These are phyloP conservation scores for Cyanidiococcus yangmingshanensis DNA, from an alignment of 23 red algal genomes.

Conservation along the genomic window DNA sequence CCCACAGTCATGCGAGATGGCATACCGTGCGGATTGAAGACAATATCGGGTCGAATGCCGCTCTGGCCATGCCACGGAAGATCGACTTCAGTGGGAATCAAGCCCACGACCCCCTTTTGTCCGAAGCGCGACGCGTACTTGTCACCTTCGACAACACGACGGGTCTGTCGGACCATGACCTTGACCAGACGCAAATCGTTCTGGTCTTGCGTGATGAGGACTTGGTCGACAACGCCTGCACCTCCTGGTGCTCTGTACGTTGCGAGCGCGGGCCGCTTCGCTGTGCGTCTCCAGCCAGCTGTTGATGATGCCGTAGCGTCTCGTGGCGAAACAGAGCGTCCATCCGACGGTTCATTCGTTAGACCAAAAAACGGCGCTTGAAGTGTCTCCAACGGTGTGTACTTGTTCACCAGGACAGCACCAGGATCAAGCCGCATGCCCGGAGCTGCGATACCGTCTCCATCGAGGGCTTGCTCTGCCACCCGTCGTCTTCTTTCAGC, in stretches of 20 bases:
- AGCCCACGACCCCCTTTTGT: constrained; percentile 84
- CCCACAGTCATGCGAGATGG: constrained; percentile 91
- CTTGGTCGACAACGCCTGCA: constrained; percentile 46
- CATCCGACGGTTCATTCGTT: neutral
- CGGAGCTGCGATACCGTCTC: constrained; percentile 56
- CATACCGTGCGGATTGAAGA: constrained; percentile 98
- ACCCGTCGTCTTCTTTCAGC: neutral
- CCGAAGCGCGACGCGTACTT: constrained; percentile 97
- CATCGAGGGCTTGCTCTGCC: constrained; percentile 30
- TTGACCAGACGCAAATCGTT: constrained; percentile 57
- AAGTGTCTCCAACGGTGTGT: constrained; percentile 30
- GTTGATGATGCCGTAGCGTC: neutral
- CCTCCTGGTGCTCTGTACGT: constrained; percentile 35
- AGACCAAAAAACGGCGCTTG: neutral
- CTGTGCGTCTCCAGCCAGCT: neutral
- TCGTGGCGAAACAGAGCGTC: neutral
- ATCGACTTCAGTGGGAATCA: constrained; percentile 71
- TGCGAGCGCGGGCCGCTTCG: constrained; percentile 26
- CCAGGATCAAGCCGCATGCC: constrained; percentile 42
- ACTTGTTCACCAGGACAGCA: constrained; percentile 70
- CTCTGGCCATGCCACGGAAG: constrained; percentile 75
- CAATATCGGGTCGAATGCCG: constrained; percentile 86
- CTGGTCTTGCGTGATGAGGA: constrained; percentile 56
- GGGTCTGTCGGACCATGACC: constrained; percentile 75
- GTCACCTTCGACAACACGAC: constrained; percentile 76